Base-by-base conservation (phyloP, 140 eudicot species). In the Eryngium alpinum region DNA sequence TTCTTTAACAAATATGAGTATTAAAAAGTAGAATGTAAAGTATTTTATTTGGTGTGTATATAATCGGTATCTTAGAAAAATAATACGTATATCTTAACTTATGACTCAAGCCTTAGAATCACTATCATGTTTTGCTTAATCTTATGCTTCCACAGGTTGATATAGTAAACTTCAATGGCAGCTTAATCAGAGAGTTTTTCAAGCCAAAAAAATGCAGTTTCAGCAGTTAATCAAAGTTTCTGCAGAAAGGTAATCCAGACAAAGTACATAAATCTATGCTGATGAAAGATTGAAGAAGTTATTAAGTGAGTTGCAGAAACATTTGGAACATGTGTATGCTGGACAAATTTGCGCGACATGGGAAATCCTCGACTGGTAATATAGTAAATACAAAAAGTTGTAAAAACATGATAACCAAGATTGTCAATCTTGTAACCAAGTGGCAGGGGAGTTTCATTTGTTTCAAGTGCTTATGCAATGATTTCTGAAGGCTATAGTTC, bases 281-380 rank as follows among this genome's bases (percentile, higher is more conserved):
- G 97, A 92, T 72, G 92, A 94, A 12, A 81, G 89, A 32, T 87
- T 87, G 6, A 92, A 91, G 80, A 92, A 91, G 82, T 86, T 91
- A 27, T 83, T 91, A 11, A 83, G 74, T 1, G 96, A 95, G 56
- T 76, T 93, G 80, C 88, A 88, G 44, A 85, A 85, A 51, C 93
- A 95, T 75, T 88, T 93, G 56, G 99, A 92, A 82, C 71, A 88
- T 65, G 97, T 91, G 0, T 95, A 95, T 62, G 95, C 91, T 80
- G 98, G 98, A 69, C 99, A 92, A 32, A 84, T 93, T 66, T 95
- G 98, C 80, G 90, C 88, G 6, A 91, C 99, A 29, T 95, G 97
- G 97, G 99, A 95, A 86, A 91, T 93, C 80, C 89, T 95, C n/a
- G 80, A 83, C 70, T 95, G 99, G 99, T 90, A 88, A 82, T 82